phyloP scores from a whole-genome alignment of 192 early-diverging fungal species.

The Geranomyces variabilis region DNA sequence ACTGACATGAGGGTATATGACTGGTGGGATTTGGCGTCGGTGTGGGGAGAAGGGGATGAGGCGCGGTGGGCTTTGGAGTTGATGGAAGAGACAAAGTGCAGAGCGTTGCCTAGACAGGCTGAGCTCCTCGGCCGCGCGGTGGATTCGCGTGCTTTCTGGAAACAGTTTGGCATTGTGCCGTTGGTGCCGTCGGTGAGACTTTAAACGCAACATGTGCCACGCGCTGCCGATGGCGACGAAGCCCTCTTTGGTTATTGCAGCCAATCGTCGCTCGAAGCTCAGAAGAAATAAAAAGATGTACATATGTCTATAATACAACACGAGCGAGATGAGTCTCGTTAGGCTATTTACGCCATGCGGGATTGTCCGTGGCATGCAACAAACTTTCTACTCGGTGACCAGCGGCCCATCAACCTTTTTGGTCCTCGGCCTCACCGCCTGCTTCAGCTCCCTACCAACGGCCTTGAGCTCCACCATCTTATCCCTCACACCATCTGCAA shows the following conservation, averaged over 20 bases:
- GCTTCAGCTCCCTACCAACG: not conserved
- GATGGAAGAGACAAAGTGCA: conserved; percentile 23
- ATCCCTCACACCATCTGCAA: not conserved
- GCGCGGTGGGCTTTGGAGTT: conserved; percentile 47
- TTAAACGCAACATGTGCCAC: no score
- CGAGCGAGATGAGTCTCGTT: no score
- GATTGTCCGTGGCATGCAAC: no score
- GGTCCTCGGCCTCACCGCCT: no score
- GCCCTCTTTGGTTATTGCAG: no score
- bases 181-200: not conserved
- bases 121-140: conserved; percentile 35
- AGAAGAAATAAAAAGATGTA: no score
- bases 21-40: conserved; percentile 57
- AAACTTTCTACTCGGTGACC: no score
- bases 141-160: conserved; percentile 52
- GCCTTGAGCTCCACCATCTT: not conserved
- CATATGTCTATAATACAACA: no score
- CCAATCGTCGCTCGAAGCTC: no score
- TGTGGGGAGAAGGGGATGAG: conserved; percentile 15
- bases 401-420: no score
- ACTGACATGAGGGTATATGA: conserved; percentile 60
- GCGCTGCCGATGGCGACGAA: no score
- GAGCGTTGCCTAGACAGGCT: conserved; percentile 42
- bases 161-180: conserved; percentile 37
- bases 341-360: no score